Evolutionary conservation across 805 yeast genomes (phyloP).

Genomic region (Suhomyces kilbournensis): DNA sequence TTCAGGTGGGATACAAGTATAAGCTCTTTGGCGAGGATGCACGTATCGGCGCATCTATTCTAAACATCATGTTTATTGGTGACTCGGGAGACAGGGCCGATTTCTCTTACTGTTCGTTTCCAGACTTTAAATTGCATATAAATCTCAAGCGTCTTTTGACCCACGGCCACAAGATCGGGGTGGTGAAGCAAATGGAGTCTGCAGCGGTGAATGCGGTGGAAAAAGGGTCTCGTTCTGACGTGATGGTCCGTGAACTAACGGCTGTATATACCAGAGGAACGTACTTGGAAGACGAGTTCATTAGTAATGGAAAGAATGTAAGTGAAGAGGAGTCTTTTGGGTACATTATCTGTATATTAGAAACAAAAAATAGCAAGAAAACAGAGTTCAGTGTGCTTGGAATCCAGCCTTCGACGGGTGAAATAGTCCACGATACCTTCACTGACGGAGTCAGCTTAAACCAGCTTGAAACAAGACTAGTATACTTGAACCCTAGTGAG

Average conservation of each 20-base stretch:
- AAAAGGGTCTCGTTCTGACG: conserved; percentile 41
- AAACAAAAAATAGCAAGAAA: conserved; percentile 1
- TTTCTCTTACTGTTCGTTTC: conserved; percentile 84
- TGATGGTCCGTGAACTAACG: conserved; percentile 68
- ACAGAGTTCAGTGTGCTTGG: conserved; percentile 49
- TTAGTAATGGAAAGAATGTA: conserved; percentile 3
- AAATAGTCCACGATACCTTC: conserved; percentile 69
- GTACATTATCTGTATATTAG: conserved; percentile 46
- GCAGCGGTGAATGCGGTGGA: conserved; percentile 66
- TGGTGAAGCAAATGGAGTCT: conserved; percentile 82
- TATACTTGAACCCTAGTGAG: conserved; percentile 77
- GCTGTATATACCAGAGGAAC: conserved; percentile 82
- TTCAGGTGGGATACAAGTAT: conserved; percentile 91
- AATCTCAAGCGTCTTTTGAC: conserved; percentile 72
- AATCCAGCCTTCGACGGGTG: conserved; percentile 72
- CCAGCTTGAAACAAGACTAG: conserved; percentile 69
- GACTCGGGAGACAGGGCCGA: conserved; percentile 51
- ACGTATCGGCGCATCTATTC: conserved; percentile 55
- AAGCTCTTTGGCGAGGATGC: conserved; percentile 89
- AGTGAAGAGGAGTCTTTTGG: conserved; percentile 21
- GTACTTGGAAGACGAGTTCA: conserved; percentile 58
- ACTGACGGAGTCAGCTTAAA: conserved; percentile 54
- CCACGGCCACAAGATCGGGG: conserved; percentile 77
- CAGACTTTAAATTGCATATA: conserved; percentile 68
- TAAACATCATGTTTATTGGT: conserved; percentile 68